Evolutionary conservation across 176 grass and related monocot genomes (phyloP), one percentile per base, ranked within the genome.

Genomic region (Tillandsia leiboldiana): DNA sequence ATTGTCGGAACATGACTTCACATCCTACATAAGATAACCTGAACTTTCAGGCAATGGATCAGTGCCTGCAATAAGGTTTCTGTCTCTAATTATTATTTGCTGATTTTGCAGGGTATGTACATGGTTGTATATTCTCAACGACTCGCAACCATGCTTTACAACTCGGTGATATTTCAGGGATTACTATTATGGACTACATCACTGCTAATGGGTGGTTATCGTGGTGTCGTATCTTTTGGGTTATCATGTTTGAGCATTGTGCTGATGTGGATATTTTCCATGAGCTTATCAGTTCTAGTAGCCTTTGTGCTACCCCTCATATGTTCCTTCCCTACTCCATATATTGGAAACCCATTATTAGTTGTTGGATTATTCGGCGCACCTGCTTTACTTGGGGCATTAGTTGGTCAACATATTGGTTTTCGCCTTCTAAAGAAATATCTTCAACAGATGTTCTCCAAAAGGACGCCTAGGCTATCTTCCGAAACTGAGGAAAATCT

Each of bases 81-180:
- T 42, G 33, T 42, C 12, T 59, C 54, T 17, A 59, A 78, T 59
- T 63, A 27, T 26, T 48, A 13, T 18, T 61, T 73, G 17, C 53
- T 64, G 63, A 63, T 51, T 26, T 18, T 92, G 73, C 70, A 97
- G 93, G 93, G 93, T 27, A 92, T 78, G 68, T 90, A 97, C 86
- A 97, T 97, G 93, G 81, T 97, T 77, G 81, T 85, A 27, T 97
- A 97, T 75, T 23, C 86, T 49, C 89, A 90, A 69, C 82, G 78
- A 69, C 82, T 87, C 61, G 86, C 93, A 77, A 83, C 81, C 70
- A 87, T 90, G 86, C 81, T 97, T 82, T 76, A 90, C 67, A 97
- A 92, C 72, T 90, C 93, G 2, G 83, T 97, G 68, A 90, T 97
- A 90, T 87, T 92, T 71, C 84, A 97, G 79, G 91, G 89, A 2